A percentile compares a stretch with the other conserved stretches of the same genome.
Evolutionary conservation across 1,284 basidiomycete genomes (phyloP).

Genomic region (Leccinum huronense): DNA sequence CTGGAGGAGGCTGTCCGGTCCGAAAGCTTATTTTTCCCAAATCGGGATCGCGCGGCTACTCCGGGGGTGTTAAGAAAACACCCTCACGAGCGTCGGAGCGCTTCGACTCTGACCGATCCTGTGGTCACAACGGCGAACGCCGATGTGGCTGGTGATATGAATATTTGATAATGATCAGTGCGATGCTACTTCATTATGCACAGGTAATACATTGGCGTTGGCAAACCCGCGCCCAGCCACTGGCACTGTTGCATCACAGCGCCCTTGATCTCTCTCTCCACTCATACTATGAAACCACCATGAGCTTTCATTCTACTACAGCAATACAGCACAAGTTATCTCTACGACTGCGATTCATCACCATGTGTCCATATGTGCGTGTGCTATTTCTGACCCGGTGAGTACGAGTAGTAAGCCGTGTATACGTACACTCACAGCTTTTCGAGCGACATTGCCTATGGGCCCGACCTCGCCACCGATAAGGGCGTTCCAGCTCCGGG

Average conservation of each 20-base stretch:
- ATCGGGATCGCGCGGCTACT: not conserved
- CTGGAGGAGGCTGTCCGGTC: not conserved
- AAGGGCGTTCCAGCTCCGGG: not conserved
- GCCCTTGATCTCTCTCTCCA: not conserved
- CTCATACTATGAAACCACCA: not conserved
- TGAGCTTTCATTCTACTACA: too few species aligned
- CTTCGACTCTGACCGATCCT: not conserved
- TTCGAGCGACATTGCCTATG: not conserved
- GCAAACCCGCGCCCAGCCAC: not conserved
- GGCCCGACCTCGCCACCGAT: constrained; percentile 2
- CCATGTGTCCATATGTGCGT: not conserved
- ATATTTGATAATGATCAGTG: not conserved
- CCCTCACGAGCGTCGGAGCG: not conserved
- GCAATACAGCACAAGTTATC: not conserved
- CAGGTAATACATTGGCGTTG: not conserved
- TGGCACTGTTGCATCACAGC: not conserved
- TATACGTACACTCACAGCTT: not conserved
- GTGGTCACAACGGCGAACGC: not conserved
- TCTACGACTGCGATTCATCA: not conserved
- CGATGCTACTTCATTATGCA: not conserved
- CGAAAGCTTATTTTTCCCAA: constrained; percentile 10
- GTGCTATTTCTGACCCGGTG: not conserved
- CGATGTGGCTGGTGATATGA: not conserved
- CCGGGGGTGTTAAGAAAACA: not conserved
- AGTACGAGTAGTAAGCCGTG: not conserved